phyloP scores from a whole-genome alignment of 495 filamentous ascomycete species.

The Xylona heveae region DNA sequence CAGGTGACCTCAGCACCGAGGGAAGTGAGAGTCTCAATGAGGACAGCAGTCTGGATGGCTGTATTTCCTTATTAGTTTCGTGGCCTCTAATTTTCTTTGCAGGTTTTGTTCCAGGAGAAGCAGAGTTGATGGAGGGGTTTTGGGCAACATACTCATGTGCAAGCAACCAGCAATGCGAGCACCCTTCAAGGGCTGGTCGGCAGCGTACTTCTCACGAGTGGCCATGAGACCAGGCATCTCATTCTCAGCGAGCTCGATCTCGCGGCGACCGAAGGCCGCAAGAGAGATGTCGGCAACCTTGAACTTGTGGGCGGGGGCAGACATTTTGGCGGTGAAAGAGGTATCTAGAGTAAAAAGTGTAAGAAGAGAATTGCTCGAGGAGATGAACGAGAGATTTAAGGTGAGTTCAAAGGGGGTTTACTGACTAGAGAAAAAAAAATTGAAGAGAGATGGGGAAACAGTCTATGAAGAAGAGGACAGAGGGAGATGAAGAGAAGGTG shows the following conservation, averaged over 20 bases:
- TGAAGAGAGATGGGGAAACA: constrained; percentile 1
- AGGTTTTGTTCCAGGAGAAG: constrained; percentile 3
- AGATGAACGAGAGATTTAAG: neutral
- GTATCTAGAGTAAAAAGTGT: constrained; percentile 5
- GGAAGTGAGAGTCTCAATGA: constrained; percentile 83
- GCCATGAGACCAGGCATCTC: constrained; percentile 56
- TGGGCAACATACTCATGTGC: constrained; percentile 64
- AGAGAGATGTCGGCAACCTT: constrained; percentile 97
- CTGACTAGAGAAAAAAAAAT: neutral
- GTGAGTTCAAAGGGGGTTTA: neutral
- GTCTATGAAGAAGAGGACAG: constrained; percentile 11
- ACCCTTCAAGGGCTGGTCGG: constrained; percentile 82
- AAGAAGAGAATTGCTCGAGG: constrained; percentile 6
- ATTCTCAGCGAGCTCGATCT: constrained; percentile 97
- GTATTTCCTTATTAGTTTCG: constrained; percentile 10
- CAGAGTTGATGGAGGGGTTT: neutral
- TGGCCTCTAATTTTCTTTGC: neutral
- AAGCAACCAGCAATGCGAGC: constrained; percentile 84
- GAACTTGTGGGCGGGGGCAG: constrained; percentile 77
- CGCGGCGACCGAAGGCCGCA: constrained; percentile 94
- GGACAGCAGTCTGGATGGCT: constrained; percentile 96
- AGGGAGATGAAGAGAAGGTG: too few relatives aligned
- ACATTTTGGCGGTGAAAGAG: constrained; percentile 20
- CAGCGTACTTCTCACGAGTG: constrained; percentile 74
- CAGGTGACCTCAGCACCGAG: constrained; percentile 97